Percentiles rank a stretch among this genome's conserved stretches.
phyloP scores from a whole-genome alignment of 257 asterid species.

The Lithospermum erythrorhizon region DNA sequence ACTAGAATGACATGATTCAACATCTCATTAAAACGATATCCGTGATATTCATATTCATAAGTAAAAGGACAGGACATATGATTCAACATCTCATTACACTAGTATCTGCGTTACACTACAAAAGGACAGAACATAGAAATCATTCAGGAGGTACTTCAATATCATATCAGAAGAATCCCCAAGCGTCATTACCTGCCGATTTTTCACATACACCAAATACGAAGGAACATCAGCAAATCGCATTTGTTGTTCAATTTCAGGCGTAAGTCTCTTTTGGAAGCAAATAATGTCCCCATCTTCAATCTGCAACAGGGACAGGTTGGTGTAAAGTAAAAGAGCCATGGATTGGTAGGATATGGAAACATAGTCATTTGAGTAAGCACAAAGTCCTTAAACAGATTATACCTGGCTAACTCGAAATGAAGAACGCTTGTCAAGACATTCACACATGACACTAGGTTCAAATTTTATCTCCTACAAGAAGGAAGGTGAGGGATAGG shows the following conservation, averaged over 20 bases:
- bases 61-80: no score
- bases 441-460: conserved; percentile 39
- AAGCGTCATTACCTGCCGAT: conserved; percentile 28
- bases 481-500: neutral
- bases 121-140: no score
- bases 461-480: conserved; percentile 42
- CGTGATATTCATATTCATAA: no score
- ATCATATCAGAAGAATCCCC: neutral
- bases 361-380: neutral
- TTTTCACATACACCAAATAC: conserved; percentile 39
- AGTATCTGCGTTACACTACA: no score
- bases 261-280: conserved; percentile 32
- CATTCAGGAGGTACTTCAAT: no score
- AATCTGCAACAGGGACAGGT: conserved; percentile 25
- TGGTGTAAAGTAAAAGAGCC: neutral
- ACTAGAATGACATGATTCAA: no score
- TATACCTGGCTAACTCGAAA: conserved; percentile 34
- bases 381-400: neutral
- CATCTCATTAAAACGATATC: no score
- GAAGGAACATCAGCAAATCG: conserved; percentile 38
- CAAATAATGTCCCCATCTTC: conserved; percentile 50
- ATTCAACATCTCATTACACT: no score
- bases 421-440: conserved; percentile 26
- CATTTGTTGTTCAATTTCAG: conserved; percentile 18
- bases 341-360: neutral